phyloP scores from a whole-genome alignment of 148 eudicot genomes.

The Cornus controversa region DNA sequence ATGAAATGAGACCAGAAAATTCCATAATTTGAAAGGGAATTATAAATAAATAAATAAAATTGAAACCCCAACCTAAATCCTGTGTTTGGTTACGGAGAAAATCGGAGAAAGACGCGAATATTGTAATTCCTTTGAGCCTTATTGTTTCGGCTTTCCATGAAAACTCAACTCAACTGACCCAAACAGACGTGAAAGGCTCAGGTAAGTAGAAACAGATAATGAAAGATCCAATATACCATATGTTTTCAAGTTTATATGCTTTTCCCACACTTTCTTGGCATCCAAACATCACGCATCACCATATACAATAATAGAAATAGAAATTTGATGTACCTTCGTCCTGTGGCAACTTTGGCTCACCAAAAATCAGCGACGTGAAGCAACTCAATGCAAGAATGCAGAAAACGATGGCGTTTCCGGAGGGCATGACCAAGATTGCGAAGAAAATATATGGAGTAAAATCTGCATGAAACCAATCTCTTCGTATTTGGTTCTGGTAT shows the following conservation, averaged over 20 bases:
- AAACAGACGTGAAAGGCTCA: not conserved
- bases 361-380: slow-evolving; percentile 9
- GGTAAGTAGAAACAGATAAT: not conserved
- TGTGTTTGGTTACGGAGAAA: not conserved
- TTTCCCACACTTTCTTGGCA: slow-evolving; percentile 8
- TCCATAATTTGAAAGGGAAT: not conserved
- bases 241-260: too few relatives aligned
- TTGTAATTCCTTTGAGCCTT: too few relatives aligned
- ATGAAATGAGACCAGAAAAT: too few relatives aligned
- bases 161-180: not conserved
- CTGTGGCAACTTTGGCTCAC: slow-evolving; percentile 28
- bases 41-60: not conserved
- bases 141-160: not conserved
- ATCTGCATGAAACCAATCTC: too few relatives aligned
- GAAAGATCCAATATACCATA: not conserved
- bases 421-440: not conserved
- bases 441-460: too few relatives aligned
- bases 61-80: not conserved
- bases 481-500: too few relatives aligned
- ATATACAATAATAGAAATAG: not conserved
- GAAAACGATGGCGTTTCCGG: not conserved
- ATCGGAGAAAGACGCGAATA: not conserved
- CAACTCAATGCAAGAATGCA: slow-evolving; percentile 15
- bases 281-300: not conserved
- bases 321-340: slow-evolving; percentile 31